phyloP scores from a whole-genome alignment of 768 basidiomycete species.

The Mycena filopes region DNA sequence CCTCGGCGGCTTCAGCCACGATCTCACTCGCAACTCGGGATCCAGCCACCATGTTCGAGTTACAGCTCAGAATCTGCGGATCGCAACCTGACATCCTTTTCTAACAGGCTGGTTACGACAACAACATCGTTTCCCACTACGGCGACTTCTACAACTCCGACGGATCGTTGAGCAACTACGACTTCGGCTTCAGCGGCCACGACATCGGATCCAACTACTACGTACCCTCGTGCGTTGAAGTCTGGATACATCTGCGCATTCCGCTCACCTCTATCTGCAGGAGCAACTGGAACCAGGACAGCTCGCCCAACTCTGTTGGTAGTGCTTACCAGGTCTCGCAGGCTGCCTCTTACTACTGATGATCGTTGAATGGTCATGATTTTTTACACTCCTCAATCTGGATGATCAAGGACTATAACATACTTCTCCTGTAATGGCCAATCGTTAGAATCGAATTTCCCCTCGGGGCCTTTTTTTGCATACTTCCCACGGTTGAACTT shows the following conservation, averaged over 20 bases:
- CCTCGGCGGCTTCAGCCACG: slow-evolving; percentile 52
- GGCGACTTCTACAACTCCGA: slow-evolving; percentile 47
- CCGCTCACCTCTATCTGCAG: too few relatives aligned
- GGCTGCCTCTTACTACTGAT: slow-evolving; percentile 37
- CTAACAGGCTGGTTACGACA: slow-evolving; percentile 53
- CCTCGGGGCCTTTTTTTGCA: slow-evolving; percentile 12
- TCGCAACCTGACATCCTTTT: not conserved
- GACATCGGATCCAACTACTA: slow-evolving; percentile 53
- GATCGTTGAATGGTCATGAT: slow-evolving; percentile 1
- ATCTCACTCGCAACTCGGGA: slow-evolving; percentile 51
- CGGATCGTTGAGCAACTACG: slow-evolving; percentile 49
- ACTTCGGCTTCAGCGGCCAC: slow-evolving; percentile 54
- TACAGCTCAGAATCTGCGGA: too few relatives aligned
- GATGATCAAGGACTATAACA: slow-evolving; percentile 26
- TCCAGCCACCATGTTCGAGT: slow-evolving; percentile 29
- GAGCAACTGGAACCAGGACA: slow-evolving; percentile 53
- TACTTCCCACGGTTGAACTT: too few relatives aligned
- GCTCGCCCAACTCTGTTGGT: slow-evolving; percentile 43
- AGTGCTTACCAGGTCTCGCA: slow-evolving; percentile 48
- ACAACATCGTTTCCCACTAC: slow-evolving; percentile 48
- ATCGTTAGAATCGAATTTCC: slow-evolving; percentile 23
- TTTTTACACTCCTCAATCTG: slow-evolving; percentile 9
- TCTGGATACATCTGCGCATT: too few relatives aligned
- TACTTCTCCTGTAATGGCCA: slow-evolving; percentile 31
- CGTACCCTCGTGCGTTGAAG: too few relatives aligned